These are phyloP conservation scores for Plasmodium sp. DNA, from an alignment of 169 alveolate species.

Conservation along the genomic window DNA sequence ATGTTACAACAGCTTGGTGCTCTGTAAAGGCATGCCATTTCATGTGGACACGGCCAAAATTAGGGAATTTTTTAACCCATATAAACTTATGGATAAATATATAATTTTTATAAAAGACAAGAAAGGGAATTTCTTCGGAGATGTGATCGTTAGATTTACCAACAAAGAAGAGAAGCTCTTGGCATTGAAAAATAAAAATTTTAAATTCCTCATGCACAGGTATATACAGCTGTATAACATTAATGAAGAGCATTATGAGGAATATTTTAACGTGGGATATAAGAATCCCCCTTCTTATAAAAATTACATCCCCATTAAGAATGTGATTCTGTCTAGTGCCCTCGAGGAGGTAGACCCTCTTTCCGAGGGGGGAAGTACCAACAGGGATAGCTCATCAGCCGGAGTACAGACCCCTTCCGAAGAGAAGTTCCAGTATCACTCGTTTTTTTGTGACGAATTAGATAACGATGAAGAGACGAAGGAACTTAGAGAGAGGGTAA, in stretches of 20 bases:
- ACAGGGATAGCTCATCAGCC: neutral
- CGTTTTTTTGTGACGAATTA: neutral
- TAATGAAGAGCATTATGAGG: slow-evolving; percentile 74
- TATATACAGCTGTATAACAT: slow-evolving; percentile 61
- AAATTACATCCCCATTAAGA: slow-evolving; percentile 70
- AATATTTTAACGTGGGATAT: slow-evolving; percentile 68
- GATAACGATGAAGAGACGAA: slow-evolving; percentile 50
- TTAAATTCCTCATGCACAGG: slow-evolving; percentile 56
- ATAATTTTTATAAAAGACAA: slow-evolving; percentile 67
- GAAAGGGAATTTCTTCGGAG: slow-evolving; percentile 72
- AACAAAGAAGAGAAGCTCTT: slow-evolving; percentile 41
- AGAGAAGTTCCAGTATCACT: neutral
- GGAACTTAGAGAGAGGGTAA: slow-evolving; percentile 24
- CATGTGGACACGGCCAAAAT: slow-evolving; percentile 32
- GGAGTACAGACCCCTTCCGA: neutral
- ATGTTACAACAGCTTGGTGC: slow-evolving; percentile 43
- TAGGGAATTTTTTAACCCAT: slow-evolving; percentile 46
- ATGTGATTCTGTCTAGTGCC: slow-evolving; percentile 18
- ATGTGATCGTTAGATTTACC: slow-evolving; percentile 65
- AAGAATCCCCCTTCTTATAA: slow-evolving; percentile 75
- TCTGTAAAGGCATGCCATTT: slow-evolving; percentile 73
- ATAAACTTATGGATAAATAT: slow-evolving; percentile 51
- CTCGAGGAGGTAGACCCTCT: neutral
- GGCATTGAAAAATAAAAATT: slow-evolving; percentile 73
- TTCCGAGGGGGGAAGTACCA: neutral